Base-by-base conservation (phyloP, 208 protist species). In the Trypanosoma brucei region DNA sequence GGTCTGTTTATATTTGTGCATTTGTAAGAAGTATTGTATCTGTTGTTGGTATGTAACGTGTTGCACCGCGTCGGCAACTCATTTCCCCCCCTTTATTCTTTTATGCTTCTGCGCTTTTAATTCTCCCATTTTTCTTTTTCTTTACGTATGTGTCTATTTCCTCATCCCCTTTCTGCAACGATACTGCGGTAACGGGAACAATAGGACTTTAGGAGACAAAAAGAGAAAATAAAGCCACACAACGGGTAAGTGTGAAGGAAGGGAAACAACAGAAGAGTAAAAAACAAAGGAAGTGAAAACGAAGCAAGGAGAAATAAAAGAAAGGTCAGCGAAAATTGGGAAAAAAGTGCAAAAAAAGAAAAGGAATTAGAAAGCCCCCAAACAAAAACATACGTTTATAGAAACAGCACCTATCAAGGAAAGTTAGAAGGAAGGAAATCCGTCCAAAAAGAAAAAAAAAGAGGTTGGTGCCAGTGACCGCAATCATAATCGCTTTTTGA, bases 51-150 rank as follows among this genome's bases (percentile, higher is more conserved):
- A 22, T 22, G 22, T 22, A 22, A 22, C 22, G 22, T 22, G 22
- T 22, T 22, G 22, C 22, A 22, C 22, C 0, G 22, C 22, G 22
- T 22, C 22, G 22, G 22, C 22, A 22, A 22, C 22, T 22, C 22
- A 22, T 22, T 46, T 46, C 53, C 33, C 39, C 30, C 4, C 31
- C 64, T 31, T 58, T 51, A 62, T 14, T 59, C 49, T 59, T 22
- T 52, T 30, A 22, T 22, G 22, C 22, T 22, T 22, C 22, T 22
- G 22, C 22, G 22, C 22, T 22, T 22, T 22, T 22, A 22, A 36
- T 65, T 14, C 56, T 36, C 38, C n/a, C 22, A 36, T 65, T 14
- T 62, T 36, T 49, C n/a, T 74, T 57, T 59, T 36, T 55, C 36
- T 67, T 40, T 55, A 37, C 60, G n/a, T 34, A 44, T 48, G 59